Evolutionary conservation across 495 filamentous ascomycete genomes (phyloP).

Genomic region (Podospora appendiculata): DNA sequence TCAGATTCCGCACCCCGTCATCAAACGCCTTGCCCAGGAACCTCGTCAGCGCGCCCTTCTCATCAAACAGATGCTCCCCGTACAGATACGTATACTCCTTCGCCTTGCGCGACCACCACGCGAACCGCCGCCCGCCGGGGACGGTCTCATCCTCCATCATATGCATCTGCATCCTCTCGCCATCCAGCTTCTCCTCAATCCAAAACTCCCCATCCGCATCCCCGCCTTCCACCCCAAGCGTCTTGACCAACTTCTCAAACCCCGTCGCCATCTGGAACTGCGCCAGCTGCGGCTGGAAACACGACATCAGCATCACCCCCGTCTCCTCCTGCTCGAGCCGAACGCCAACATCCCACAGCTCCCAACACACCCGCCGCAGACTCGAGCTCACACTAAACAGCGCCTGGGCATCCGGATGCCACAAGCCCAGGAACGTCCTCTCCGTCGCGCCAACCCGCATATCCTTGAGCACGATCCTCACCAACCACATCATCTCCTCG

Average conservation of each 20-base stretch:
- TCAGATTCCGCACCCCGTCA: constrained; percentile 69
- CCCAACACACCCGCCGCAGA: constrained; percentile 90
- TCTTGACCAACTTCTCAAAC: constrained; percentile 72
- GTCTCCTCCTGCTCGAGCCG: constrained; percentile 68
- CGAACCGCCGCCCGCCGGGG: constrained; percentile 66
- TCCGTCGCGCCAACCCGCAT: constrained; percentile 99
- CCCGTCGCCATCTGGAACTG: constrained; percentile 83
- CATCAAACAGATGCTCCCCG: constrained; percentile 67
- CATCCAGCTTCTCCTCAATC: constrained; percentile 98
- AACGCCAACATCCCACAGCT: constrained; percentile 69
- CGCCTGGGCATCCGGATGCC: constrained; percentile 89
- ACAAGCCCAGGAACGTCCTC: constrained; percentile 81
- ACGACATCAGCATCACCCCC: constrained; percentile 80
- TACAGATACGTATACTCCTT: constrained; percentile 98
- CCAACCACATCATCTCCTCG: constrained; percentile 87
- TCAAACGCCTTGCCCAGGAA: constrained; percentile 74
- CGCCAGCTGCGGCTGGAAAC: constrained; percentile 93
- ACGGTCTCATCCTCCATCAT: constrained; percentile 65
- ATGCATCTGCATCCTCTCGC: constrained; percentile 95
- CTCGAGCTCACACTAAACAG: constrained; percentile 89
- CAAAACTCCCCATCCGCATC: constrained; percentile 62
- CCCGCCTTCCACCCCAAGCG: constrained; percentile 60
- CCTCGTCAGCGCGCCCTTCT: constrained; percentile 69
- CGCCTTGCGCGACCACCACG: constrained; percentile 92
- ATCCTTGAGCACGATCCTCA: constrained; percentile 88